phyloP scores from a whole-genome alignment of 2,329 filamentous ascomycete genomes.

The Aspergillus sp. region DNA sequence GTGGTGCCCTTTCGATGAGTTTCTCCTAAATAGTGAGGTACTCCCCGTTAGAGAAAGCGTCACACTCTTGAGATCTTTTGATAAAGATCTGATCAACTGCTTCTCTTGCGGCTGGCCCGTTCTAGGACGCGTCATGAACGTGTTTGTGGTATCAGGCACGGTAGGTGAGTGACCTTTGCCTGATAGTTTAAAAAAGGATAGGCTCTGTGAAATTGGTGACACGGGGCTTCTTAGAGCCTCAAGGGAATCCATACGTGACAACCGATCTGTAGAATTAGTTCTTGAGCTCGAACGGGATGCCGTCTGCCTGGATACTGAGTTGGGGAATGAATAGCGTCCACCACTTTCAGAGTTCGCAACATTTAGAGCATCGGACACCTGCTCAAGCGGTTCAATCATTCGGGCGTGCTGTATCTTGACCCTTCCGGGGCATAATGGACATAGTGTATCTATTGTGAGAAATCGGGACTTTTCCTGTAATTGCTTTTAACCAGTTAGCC shows the following conservation, averaged over 20 bases:
- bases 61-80: conserved; percentile 20
- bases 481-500: conserved; percentile 12
- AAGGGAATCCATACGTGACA: conserved; percentile 17
- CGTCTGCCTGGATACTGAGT: conserved; percentile 19
- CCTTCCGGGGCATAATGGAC: conserved; percentile 31
- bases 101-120: conserved; percentile 15
- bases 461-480: conserved; percentile 19
- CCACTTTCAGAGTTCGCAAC: conserved; percentile 16
- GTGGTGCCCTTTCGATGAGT: conserved; percentile 18
- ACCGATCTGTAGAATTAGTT: conserved; percentile 23
- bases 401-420: conserved; percentile 34
- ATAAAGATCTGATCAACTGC: conserved; percentile 16
- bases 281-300: conserved; percentile 23
- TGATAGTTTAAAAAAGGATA: conserved; percentile 15
- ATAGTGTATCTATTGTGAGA: conserved; percentile 25
- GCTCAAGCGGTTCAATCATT: conserved; percentile 34
- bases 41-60: conserved; percentile 18
- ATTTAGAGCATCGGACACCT: conserved; percentile 23
- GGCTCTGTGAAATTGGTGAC: conserved; percentile 13
- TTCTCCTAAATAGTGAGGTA: conserved; percentile 22
- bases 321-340: conserved; percentile 17
- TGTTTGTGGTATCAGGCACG: conserved; percentile 10
- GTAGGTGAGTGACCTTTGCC: conserved; percentile 14
- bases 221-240: conserved; percentile 17
- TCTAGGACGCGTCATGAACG: conserved; percentile 10